Base-by-base conservation (phyloP, 306 rosid species). In the Benincasa hispida region DNA sequence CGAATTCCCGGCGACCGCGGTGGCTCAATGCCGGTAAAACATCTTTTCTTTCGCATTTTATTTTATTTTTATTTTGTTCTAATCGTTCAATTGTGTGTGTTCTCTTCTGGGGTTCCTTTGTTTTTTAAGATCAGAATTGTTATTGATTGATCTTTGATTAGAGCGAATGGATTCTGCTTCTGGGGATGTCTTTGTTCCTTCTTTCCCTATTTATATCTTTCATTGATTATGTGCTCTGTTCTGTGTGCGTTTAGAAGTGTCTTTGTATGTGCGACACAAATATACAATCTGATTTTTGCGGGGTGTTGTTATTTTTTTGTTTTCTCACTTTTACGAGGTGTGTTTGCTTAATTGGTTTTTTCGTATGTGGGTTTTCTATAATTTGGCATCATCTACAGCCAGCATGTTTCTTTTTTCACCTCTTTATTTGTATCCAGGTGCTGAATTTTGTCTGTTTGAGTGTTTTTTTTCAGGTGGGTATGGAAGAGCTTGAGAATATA, bases 1-100 rank as follows among this genome's bases (percentile, higher is more conserved):
- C 87, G 82, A 63, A 87, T 94, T 57, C 87, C 92, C 53, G 97
- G 95, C 70, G 97, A 94, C 58, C 96, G 87, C 60, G 99, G 99
- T 39, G 99, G 97, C 83, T 94, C 99, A 81, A 48, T 84, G 27
- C 91, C 99, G 24, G 99, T 94, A 84, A 2, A 39, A 1, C 28
- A 27, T 65, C 55, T 12, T 9, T 14, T n/a, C 53, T 37, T 4
- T n/a, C 55, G 21, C 8, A 5, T 19, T 19, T 15, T 62, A 9
- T 41, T 41, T n/a, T 41, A 11, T 41, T 41, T 41, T 41, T 41
- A 11, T 41, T 10, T 47, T 4, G 8, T 18, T 50, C 21, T 22
- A 13, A 59, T 10, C 75, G 21, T 25, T 19, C 70, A 15, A 76
- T 73, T 51, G 4, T 65, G 14, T 24, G 27, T 8, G 0, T 56